phyloP scores from a whole-genome alignment of 164 flowering plant species.

The Nelumbo lutea region DNA sequence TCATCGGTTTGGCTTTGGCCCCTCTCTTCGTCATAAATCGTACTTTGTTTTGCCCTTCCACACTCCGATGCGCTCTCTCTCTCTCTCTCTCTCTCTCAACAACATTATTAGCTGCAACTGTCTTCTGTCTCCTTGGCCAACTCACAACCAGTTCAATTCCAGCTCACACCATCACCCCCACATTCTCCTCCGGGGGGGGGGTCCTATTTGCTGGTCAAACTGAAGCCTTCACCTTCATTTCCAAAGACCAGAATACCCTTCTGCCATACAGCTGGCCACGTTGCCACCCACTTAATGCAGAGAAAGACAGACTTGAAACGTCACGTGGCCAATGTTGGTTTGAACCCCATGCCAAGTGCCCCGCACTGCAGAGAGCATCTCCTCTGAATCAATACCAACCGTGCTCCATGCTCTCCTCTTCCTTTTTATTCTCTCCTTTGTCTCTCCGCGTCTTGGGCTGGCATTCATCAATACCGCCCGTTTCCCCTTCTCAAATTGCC shows the following conservation, averaged over 20 bases:
- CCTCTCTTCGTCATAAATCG: too few relatives aligned
- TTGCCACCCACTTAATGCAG: conserved; percentile 5
- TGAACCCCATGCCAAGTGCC: not conserved
- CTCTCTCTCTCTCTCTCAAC: not conserved
- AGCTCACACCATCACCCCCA: conserved; percentile 22
- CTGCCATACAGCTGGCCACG: conserved; percentile 30
- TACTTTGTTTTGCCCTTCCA: too few relatives aligned
- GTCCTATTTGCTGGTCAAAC: conserved; percentile 1
- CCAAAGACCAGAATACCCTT: not conserved
- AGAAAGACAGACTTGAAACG: conserved; percentile 5
- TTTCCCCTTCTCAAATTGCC: too few relatives aligned
- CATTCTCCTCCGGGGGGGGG: not conserved
- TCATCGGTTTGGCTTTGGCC: too few relatives aligned
- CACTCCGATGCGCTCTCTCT: too few relatives aligned
- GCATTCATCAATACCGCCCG: too few relatives aligned
- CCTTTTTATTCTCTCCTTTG: too few relatives aligned
- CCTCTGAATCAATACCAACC: too few relatives aligned
- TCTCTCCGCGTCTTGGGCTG: too few relatives aligned
- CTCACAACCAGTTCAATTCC: conserved; percentile 9
- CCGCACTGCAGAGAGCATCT: not conserved
- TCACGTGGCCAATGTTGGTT: conserved; percentile 16
- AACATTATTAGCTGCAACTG: not conserved
- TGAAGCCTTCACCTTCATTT: not conserved
- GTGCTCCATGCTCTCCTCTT: too few relatives aligned
- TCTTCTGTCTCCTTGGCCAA: conserved; percentile 6